Percentiles rank a stretch among this genome's conserved stretches.
Evolutionary conservation across 2,329 filamentous ascomycete species (phyloP).

Genomic region (Alternaria dauci): DNA sequence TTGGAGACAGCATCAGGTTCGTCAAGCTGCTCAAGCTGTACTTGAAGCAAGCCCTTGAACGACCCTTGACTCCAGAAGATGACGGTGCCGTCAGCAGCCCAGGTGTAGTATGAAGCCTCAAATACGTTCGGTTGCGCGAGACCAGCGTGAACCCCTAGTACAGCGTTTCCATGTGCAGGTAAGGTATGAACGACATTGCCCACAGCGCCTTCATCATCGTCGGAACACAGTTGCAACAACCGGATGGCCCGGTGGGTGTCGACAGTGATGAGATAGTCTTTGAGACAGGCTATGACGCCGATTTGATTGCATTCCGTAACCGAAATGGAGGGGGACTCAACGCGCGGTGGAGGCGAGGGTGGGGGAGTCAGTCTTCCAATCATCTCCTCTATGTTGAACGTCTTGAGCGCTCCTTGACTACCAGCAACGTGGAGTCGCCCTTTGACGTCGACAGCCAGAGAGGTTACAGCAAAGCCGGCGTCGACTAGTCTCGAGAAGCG

Average conservation of each 20-base stretch:
- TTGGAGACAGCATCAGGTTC: conserved; percentile 60
- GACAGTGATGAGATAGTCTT: conserved; percentile 61
- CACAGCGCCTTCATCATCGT: conserved; percentile 39
- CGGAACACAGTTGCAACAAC: conserved; percentile 59
- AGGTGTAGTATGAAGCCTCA: conserved; percentile 82
- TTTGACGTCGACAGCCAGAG: conserved; percentile 67
- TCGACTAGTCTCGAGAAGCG: conserved; percentile 73
- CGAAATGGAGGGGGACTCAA: conserved; percentile 43
- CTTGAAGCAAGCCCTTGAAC: conserved; percentile 68
- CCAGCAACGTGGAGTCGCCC: conserved; percentile 74
- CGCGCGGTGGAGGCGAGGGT: conserved; percentile 47
- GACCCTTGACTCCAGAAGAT: conserved; percentile 85
- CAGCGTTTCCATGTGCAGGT: conserved; percentile 65
- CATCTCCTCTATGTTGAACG: conserved; percentile 53
- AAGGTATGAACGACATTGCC: conserved; percentile 54
- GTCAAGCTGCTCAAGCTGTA: conserved; percentile 72
- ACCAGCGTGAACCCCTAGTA: conserved; percentile 72
- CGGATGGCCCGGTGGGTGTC: conserved; percentile 80
- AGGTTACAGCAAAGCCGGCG: conserved; percentile 72
- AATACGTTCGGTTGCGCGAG: conserved; percentile 68
- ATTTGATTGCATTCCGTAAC: conserved; percentile 43
- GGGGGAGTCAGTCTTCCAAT: conserved; percentile 41
- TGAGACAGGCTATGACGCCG: conserved; percentile 50
- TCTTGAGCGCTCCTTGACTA: conserved; percentile 65
- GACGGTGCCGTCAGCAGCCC: conserved; percentile 82